A percentile compares a stretch with the other conserved stretches of the same genome.
Conservation (phyloP, 2,329 filamentous ascomycete species). For the Phyllosticta paracitricarpa region DNA sequence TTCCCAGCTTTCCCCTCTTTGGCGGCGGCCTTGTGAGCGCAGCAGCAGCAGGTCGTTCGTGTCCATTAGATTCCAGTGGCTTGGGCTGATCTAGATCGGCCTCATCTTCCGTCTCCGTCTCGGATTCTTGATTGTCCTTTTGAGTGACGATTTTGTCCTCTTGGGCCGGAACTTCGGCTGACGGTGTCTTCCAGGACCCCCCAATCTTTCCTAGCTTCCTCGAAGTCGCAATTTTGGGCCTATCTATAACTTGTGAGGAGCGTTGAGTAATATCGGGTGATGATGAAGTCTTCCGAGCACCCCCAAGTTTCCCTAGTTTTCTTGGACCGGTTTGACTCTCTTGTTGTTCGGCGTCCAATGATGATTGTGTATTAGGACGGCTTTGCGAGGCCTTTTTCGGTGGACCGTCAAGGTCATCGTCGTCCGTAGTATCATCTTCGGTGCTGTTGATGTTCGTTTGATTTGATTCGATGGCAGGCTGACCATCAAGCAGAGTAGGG, state of each 20-base stretch:
- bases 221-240: not conserved
- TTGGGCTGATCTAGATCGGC: not conserved
- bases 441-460: not conserved
- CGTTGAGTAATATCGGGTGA: not conserved
- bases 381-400: constrained; percentile 6
- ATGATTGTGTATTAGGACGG: not conserved
- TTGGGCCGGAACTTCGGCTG: not conserved
- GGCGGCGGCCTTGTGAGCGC: constrained; percentile 8
- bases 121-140: not conserved
- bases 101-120: constrained; percentile 4
- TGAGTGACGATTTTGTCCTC: no score
- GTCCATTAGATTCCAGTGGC: not conserved
- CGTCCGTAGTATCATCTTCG: constrained; percentile 27
- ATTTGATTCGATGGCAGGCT: not conserved
- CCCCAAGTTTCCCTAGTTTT: not conserved
- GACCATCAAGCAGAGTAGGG: not conserved
- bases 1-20: constrained; percentile 12
- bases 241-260: not conserved
- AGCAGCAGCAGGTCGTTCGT: constrained; percentile 10
- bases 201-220: constrained; percentile 3
- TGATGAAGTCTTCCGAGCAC: not conserved
- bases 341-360: not conserved
- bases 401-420: constrained; percentile 31
- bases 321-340: not conserved
- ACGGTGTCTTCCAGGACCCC: not conserved